Conservation (phyloP, 139 green algal genomes). For the Asterochloris sp. region DNA sequence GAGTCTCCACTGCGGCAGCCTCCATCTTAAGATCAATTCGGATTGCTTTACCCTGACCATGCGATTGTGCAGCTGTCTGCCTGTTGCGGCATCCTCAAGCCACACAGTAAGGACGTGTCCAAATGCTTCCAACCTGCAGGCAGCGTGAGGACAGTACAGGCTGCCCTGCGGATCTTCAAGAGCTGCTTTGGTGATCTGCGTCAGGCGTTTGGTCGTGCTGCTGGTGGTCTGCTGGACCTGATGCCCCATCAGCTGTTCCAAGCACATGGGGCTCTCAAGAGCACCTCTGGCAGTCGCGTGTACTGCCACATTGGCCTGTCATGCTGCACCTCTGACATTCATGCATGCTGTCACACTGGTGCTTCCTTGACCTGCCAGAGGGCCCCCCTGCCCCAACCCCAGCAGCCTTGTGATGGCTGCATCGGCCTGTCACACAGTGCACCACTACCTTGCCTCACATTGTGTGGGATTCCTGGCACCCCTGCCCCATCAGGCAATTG, state of each 20-base stretch:
- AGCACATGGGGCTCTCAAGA: background rate
- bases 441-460: background rate
- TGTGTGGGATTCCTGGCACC: background rate
- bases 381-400: background rate
- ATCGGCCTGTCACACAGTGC: background rate
- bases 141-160: slow-evolving; percentile 25
- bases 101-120: background rate
- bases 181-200: slow-evolving; percentile 41
- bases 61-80: background rate
- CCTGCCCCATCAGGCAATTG: background rate
- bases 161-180: slow-evolving; percentile 43
- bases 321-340: background rate
- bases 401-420: background rate
- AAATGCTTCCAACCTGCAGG: slow-evolving; percentile 24
- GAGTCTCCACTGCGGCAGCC: background rate
- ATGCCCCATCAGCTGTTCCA: background rate
- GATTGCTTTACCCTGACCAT: background rate
- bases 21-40: background rate
- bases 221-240: background rate
- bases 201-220: background rate
- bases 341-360: background rate
- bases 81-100: background rate
- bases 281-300: background rate
- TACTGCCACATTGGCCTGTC: background rate
- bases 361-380: background rate